A percentile compares a stretch with the other conserved stretches of the same genome.
Evolutionary conservation across 805 yeast genomes (phyloP).

Genomic region (Candida easanensis): DNA sequence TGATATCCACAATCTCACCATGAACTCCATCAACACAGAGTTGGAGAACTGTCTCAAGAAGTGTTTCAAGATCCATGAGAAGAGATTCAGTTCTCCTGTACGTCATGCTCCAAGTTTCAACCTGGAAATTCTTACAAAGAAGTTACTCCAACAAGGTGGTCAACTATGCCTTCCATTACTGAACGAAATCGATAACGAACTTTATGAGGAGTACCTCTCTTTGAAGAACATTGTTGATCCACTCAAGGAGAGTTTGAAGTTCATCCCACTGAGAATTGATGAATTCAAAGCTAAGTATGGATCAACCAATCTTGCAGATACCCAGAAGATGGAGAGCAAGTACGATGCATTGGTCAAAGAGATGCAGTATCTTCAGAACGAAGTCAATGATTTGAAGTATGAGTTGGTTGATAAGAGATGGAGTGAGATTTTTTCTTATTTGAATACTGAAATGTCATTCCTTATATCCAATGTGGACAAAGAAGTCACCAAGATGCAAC

Average conservation of each 20-base stretch:
- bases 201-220: conserved; percentile 40
- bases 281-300: conserved; percentile 35
- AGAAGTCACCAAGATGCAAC: conserved; percentile 24
- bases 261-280: conserved; percentile 49
- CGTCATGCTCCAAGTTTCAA: conserved; percentile 38
- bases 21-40: conserved; percentile 41
- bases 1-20: conserved; percentile 40
- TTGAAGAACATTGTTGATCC: conserved; percentile 46
- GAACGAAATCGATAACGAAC: conserved; percentile 34
- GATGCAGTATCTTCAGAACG: conserved; percentile 40
- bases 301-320: conserved; percentile 19
- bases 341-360: conserved; percentile 39
- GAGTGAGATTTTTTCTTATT: conserved; percentile 48
- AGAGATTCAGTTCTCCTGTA: conserved; percentile 38
- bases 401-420: conserved; percentile 54
- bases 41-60: conserved; percentile 35
- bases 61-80: conserved; percentile 38
- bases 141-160: conserved; percentile 29
- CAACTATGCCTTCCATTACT: conserved; percentile 38
- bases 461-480: conserved; percentile 28
- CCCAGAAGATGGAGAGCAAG: conserved; percentile 33
- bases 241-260: conserved; percentile 46
- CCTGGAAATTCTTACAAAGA: conserved; percentile 31
- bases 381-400: conserved; percentile 39
- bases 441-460: conserved; percentile 40